A percentile compares a stretch with the other conserved stretches of the same genome.
These are phyloP conservation scores for Paramecium bursaria DNA, from an alignment of 73 alveolate species.

Conservation along the genomic window DNA sequence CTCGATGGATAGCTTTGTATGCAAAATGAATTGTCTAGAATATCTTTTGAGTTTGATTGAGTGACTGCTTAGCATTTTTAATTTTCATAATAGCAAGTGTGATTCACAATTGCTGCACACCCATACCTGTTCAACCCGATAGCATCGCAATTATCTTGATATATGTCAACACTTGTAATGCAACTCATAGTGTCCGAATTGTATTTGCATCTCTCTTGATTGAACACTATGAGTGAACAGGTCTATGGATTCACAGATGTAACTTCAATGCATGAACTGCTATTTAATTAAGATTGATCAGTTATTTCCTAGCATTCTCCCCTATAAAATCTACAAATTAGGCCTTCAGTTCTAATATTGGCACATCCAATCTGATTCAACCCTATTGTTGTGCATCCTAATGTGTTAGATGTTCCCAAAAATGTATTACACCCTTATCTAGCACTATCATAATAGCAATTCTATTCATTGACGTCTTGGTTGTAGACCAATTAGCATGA, in stretches of 20 bases:
- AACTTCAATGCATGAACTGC: slow-evolving; percentile 15
- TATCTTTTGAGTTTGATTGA: too few relatives aligned
- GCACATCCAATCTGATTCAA: neutral
- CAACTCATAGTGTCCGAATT: neutral
- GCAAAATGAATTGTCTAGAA: too few relatives aligned
- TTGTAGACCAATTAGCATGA: too few relatives aligned
- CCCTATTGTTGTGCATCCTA: neutral
- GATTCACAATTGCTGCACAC: neutral
- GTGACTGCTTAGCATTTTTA: too few relatives aligned
- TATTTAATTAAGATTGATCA: too few relatives aligned
- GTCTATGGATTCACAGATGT: slow-evolving; percentile 26
- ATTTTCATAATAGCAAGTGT: too few relatives aligned
- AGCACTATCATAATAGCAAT: too few relatives aligned
- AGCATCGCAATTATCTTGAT: neutral
- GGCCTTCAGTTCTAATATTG: neutral
- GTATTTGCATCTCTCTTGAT: neutral
- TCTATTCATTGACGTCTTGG: too few relatives aligned
- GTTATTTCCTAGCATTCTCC: slow-evolving; percentile 10
- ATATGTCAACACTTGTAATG: neutral
- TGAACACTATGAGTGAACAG: slow-evolving; percentile 4
- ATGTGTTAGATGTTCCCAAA: too few relatives aligned
- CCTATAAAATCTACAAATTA: slow-evolving; percentile 45
- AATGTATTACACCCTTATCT: too few relatives aligned
- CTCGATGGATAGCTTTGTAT: too few relatives aligned
- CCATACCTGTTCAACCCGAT: neutral